Base-by-base conservation (phyloP, 225 moss, liverwort and hornwort species). In the Polytrichum formosum region DNA sequence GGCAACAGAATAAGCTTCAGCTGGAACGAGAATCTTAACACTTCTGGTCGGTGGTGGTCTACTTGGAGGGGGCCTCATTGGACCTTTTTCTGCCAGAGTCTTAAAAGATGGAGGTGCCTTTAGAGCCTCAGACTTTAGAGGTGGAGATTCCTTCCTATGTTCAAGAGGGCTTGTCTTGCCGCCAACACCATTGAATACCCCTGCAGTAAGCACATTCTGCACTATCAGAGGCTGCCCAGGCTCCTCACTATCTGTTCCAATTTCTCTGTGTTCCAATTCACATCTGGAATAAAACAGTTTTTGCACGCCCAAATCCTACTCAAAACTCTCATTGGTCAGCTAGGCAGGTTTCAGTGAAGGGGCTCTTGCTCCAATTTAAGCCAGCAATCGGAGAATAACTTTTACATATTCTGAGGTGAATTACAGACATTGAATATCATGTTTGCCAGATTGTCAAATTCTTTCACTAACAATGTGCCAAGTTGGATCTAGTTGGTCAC, bases 91-190 rank as follows among this genome's bases (percentile, higher is more conserved):
- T 56, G 74, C 67, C 54, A 66, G 56, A 26, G 56, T 72, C 77
- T 76, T 87, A 72, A 79, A 82, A 66, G 84, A 74, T 53, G 92
- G 92, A 53, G 90, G 85, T 65, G 80, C 83, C 82, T 85, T 90
- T 20, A 88, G 84, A 75, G 75, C 75, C 29, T 70, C 73, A 4
- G 70, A 69, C 69, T 82, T 88, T 55, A 76, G 18, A 30, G 78
- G 72, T 59, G 73, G 78, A 54, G 65, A 61, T 9, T 46, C 64
- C 20, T 64, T 76, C 53, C 62, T 70, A 28, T 55, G 68, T 75
- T 58, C 75, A 70, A 30, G 70, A 26, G 72, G 72, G 70, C 65
- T 71, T 63, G 5, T 56, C 60, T 70, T 79, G 54, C 68, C 80
- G 58, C 61, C 53, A 68, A 71, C 26, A 27, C 28, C 67, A 27